These are phyloP conservation scores for Theobroma grandiflorum DNA, from an alignment of 441 rosid species.

Conservation along the genomic window DNA sequence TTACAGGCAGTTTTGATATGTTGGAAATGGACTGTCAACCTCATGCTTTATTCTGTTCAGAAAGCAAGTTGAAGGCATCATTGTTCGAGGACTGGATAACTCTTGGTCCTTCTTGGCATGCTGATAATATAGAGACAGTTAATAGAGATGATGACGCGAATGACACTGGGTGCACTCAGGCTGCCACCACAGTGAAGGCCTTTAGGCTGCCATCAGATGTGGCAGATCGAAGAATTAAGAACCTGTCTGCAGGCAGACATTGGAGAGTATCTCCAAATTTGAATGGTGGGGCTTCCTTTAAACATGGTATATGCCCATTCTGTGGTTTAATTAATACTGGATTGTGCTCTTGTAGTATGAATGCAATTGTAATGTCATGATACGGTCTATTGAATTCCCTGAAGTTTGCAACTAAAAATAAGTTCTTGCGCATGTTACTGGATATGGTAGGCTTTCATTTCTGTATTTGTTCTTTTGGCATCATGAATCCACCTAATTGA, in stretches of 20 bases:
- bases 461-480: constrained; percentile 14
- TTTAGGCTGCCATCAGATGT: constrained; percentile 41
- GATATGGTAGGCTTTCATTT: constrained; percentile 11
- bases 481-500: constrained; percentile 1
- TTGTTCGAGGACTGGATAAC: constrained; percentile 40
- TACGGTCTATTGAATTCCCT: constrained; percentile 15
- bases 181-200: constrained; percentile 35
- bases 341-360: constrained; percentile 19
- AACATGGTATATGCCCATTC: constrained; percentile 43
- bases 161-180: constrained; percentile 32
- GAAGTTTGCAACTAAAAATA: constrained; percentile 22
- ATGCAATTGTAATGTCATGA: constrained; percentile 24
- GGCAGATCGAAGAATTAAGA: constrained; percentile 48
- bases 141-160: constrained; percentile 44
- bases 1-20: constrained; percentile 32
- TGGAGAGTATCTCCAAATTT: constrained; percentile 48
- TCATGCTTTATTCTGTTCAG: constrained; percentile 24
- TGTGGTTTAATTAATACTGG: constrained; percentile 20
- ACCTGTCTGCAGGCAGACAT: constrained; percentile 42
- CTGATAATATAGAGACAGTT: constrained; percentile 38
- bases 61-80: constrained; percentile 32
- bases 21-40: constrained; percentile 39
- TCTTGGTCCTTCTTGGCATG: constrained; percentile 30
- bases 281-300: constrained; percentile 42
- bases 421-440: constrained; percentile 23